Evolutionary conservation across 2,329 filamentous ascomycete genomes (phyloP).

Genomic region (Penicillium sp.): DNA sequence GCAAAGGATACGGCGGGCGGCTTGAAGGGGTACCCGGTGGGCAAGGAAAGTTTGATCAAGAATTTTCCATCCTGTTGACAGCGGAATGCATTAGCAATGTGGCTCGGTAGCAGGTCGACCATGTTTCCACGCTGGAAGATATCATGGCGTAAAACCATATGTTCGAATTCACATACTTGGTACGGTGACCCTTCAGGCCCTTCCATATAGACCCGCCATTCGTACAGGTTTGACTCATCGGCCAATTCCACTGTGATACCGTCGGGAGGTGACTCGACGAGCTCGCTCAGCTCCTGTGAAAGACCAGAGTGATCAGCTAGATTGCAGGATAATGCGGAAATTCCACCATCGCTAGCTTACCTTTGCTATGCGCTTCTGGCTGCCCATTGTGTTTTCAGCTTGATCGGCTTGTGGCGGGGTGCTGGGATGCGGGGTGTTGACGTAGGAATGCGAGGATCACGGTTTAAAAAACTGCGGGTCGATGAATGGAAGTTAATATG

Average conservation of each 20-base stretch:
- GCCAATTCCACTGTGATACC: slow-evolving; percentile 54
- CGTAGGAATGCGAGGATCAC: too few species aligned
- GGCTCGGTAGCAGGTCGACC: neutral
- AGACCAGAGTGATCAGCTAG: neutral
- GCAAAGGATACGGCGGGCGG: slow-evolving; percentile 71
- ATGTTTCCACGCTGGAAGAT: neutral
- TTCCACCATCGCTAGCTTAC: slow-evolving; percentile 17
- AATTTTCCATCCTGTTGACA: slow-evolving; percentile 60
- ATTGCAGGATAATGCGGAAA: neutral
- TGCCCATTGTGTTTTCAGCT: slow-evolving; percentile 32
- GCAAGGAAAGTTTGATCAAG: slow-evolving; percentile 65
- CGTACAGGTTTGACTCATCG: slow-evolving; percentile 60
- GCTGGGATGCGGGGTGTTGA: slow-evolving; percentile 12
- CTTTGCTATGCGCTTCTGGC: slow-evolving; percentile 47
- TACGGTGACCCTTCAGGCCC: slow-evolving; percentile 61
- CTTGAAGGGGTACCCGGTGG: slow-evolving; percentile 83
- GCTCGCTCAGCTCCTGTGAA: slow-evolving; percentile 56
- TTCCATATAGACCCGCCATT: slow-evolving; percentile 63
- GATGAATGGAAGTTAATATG: neutral
- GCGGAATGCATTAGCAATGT: slow-evolving; percentile 5
- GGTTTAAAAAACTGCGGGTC: neutral
- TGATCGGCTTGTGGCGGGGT: slow-evolving; percentile 9
- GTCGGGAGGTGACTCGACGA: slow-evolving; percentile 50
- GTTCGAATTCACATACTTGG: slow-evolving; percentile 44
- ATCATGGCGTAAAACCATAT: neutral